These are phyloP conservation scores for Lindgomyces ingoldianus DNA, from an alignment of 495 filamentous ascomycete genomes.

Conservation along the genomic window DNA sequence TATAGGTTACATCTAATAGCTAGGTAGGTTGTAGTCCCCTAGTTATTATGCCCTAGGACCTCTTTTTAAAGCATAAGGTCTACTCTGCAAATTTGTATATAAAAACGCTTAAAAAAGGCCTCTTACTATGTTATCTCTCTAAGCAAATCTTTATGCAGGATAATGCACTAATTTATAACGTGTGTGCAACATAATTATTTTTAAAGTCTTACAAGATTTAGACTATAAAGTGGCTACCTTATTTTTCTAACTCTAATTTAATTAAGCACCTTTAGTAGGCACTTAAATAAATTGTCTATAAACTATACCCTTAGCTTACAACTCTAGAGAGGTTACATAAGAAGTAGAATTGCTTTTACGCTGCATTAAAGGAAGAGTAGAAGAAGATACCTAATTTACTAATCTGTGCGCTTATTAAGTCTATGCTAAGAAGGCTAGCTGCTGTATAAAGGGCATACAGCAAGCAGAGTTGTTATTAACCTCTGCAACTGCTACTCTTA, in stretches of 20 bases:
- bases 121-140: neutral
- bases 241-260: neutral
- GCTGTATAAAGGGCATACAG: neutral
- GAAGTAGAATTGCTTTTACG: neutral
- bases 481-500: neutral
- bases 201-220: neutral
- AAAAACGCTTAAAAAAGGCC: neutral
- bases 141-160: neutral
- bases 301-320: neutral
- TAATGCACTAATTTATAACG: neutral
- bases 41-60: neutral
- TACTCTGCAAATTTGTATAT: neutral
- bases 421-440: neutral
- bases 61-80: neutral
- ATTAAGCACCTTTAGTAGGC: constrained; percentile 3
- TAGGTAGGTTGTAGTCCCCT: neutral
- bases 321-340: neutral
- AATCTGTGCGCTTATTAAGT: neutral
- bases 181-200: neutral
- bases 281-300: neutral
- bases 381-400: neutral
- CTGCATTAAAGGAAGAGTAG: neutral
- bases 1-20: neutral
- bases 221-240: neutral
- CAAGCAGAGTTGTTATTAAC: neutral